Evolutionary conservation across 306 rosid species (phyloP).

Genomic region (Argentina anserina): DNA sequence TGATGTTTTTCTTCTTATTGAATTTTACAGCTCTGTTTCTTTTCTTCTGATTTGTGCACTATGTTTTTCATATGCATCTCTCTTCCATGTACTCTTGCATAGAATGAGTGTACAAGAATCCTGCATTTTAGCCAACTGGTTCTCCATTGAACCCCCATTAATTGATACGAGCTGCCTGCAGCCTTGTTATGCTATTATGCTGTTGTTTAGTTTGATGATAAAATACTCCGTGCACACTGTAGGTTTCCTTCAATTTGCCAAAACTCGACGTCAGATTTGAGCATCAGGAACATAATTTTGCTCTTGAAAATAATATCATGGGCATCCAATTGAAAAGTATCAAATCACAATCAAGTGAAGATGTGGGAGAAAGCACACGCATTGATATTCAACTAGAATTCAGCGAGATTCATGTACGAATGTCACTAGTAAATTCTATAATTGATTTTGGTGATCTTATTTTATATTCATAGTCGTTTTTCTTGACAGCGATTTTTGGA

Average conservation of each 20-base stretch:
- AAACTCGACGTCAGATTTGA: constrained; percentile 76
- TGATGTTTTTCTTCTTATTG: constrained; percentile 14
- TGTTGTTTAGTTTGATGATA: not conserved
- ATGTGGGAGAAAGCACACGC: constrained; percentile 85
- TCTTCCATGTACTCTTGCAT: constrained; percentile 6
- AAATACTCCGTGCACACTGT: not conserved
- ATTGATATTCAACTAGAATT: constrained; percentile 87
- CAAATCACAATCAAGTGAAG: constrained; percentile 75
- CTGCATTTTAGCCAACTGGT: not conserved
- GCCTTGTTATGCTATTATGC: not conserved
- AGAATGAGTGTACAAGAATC: not conserved
- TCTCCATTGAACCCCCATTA: not conserved
- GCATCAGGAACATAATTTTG: constrained; percentile 65
- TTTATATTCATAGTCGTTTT: constrained; percentile 23
- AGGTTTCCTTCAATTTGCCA: constrained; percentile 90
- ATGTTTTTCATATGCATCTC: not conserved
- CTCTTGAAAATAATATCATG: constrained; percentile 76
- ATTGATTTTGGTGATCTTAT: constrained; percentile 21
- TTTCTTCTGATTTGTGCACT: constrained; percentile 3
- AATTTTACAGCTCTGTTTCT: not conserved
- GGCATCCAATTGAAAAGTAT: constrained; percentile 79
- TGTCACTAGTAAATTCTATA: constrained; percentile 27
- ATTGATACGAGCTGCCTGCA: constrained; percentile 11
- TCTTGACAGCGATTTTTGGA: constrained; percentile 32
- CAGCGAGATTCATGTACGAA: constrained; percentile 92